Base-by-base conservation (phyloP, 2,329 filamentous ascomycete genomes). In the Stagonosporopsis rhizophila region DNA sequence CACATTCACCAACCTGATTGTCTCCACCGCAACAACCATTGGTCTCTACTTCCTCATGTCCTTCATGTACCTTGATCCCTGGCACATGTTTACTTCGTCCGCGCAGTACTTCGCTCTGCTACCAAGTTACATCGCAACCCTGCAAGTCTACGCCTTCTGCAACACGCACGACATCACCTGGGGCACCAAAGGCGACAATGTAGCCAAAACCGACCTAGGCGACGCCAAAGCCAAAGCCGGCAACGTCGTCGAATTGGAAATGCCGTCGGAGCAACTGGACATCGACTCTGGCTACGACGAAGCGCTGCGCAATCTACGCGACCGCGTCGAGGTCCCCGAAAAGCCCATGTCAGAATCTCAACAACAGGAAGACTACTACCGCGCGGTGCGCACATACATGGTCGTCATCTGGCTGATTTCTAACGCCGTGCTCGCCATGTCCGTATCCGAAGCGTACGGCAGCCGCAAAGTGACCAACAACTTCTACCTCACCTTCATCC, bases 111-210 rank as follows among this genome's bases (percentile, higher is more conserved):
- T 99, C 75, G 84, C 93, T 42, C 87, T 99, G 23, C 83, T 99
- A 32, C 95, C 95, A 0, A 89, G 84, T 35, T 99, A 98, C 80
- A 96, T 99, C 77, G 98, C 95, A 81, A 98, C 92, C 0, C 84
- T 99, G 2, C 95, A 99, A 77, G 92, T 98, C 19, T 99, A 99
- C 78, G 95, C 95, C 39, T 99, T 99, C 78, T 98, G 95, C 82
- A 99, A 99, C 80, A 96, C 94, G 0, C 95, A 99, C 84, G 95
- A 99, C 75, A 92, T 99, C 19, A 96, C 93, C 0, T 99, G 95
- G 95, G 95, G 95, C 40, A 99, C 95, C 41, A 99, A 99, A 79
- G 95, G 95, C 54, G 95, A 99, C 83, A 99, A 99, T 76, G 87
- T 96, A 32, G 89, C 95, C 69, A 89, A 91, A 76, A 97, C 90